A percentile compares a stretch with the other conserved stretches of the same genome.
Conservation (phyloP, 352 stramenopile species). For the Globisporangium barbulae region DNA sequence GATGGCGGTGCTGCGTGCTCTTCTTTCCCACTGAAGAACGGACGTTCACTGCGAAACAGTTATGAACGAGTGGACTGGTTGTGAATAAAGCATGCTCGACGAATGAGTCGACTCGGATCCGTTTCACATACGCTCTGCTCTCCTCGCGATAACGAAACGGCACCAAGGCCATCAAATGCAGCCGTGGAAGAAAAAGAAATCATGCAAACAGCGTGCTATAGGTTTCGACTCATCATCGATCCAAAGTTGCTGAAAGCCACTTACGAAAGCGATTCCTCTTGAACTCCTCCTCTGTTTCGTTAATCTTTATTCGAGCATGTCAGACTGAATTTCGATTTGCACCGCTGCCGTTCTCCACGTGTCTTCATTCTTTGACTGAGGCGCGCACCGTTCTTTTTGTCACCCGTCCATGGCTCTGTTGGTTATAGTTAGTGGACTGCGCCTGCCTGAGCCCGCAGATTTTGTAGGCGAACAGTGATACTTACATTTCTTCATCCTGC, state of each 20-base stretch:
- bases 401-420: conserved; percentile 7
- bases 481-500: conserved; percentile 56
- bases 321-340: not conserved
- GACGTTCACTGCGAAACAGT: conserved; percentile 6
- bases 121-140: not conserved
- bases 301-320: conserved; percentile 3
- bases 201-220: not conserved
- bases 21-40: conserved; percentile 14
- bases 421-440: conserved; percentile 7
- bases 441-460: not conserved
- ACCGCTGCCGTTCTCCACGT: not conserved
- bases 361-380: not conserved
- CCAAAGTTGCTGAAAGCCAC: not conserved
- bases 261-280: conserved; percentile 6
- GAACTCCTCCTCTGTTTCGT: not conserved
- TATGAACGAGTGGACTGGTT: not conserved
- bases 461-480: not conserved
- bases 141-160: not conserved
- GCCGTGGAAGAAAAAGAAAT: not conserved
- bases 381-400: not conserved
- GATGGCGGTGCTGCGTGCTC: not conserved
- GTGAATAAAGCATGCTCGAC: not conserved
- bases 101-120: not conserved
- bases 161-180: not conserved
- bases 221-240: conserved; percentile 3